These are phyloP conservation scores for Penicillium sp. DNA, from an alignment of 2,329 filamentous ascomycete genomes.

Conservation along the genomic window DNA sequence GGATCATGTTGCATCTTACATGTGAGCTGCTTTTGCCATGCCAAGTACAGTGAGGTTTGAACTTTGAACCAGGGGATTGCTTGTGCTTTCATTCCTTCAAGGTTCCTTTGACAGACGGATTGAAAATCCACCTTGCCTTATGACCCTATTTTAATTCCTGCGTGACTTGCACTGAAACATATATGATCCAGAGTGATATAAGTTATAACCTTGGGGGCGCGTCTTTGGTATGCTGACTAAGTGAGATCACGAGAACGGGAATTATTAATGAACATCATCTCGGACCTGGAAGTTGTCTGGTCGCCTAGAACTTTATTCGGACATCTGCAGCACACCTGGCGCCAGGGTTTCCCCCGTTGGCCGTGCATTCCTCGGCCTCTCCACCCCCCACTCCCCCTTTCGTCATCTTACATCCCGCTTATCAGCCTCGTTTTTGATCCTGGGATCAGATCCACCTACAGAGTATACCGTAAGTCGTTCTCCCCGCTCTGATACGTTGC, in stretches of 20 bases:
- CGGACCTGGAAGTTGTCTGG: neutral
- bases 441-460: constrained; percentile 11
- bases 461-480: neutral
- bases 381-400: constrained; percentile 13
- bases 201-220: too few species aligned
- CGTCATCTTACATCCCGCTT: constrained; percentile 21
- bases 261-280: neutral
- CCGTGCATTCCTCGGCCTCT: neutral
- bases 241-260: neutral
- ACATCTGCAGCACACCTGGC: neutral
- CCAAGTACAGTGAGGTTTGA: too few species aligned
- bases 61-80: too few species aligned
- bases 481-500: neutral
- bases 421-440: constrained; percentile 16
- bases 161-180: too few species aligned
- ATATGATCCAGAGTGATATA: too few species aligned
- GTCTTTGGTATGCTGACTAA: neutral
- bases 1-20: too few species aligned
- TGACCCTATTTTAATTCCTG: too few species aligned
- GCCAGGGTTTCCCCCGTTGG: neutral
- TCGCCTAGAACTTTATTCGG: neutral
- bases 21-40: too few species aligned
- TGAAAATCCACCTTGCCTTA: too few species aligned
- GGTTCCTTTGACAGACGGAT: too few species aligned
- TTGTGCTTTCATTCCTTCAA: too few species aligned